These are phyloP conservation scores for Pulicaria dysenterica DNA, from an alignment of 129 eudicot genomes.

Conservation along the genomic window DNA sequence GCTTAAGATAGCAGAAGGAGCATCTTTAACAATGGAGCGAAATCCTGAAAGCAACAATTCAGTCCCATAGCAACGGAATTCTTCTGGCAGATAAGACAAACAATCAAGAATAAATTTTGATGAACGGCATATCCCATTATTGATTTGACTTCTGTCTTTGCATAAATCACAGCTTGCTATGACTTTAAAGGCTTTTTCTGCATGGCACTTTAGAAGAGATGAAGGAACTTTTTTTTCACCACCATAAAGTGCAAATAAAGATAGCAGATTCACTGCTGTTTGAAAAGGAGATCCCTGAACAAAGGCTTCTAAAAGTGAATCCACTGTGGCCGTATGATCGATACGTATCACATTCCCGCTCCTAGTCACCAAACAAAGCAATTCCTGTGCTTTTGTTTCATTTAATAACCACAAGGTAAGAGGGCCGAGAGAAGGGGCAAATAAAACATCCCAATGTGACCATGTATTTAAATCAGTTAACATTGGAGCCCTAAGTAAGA, in stretches of 20 bases:
- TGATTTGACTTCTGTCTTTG: slow-evolving; percentile 20
- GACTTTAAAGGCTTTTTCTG: slow-evolving; percentile 68
- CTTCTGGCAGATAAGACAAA: slow-evolving; percentile 68
- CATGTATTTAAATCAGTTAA: slow-evolving; percentile 67
- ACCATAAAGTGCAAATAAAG: slow-evolving; percentile 69
- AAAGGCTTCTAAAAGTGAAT: slow-evolving; percentile 65
- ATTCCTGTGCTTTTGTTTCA: slow-evolving; percentile 59
- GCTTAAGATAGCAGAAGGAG: slow-evolving; percentile 57
- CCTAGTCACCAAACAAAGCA: slow-evolving; percentile 75
- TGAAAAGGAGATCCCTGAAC: slow-evolving; percentile 65
- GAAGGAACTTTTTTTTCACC: slow-evolving; percentile 63
- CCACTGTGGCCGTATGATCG: slow-evolving; percentile 66
- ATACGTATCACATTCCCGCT: slow-evolving; percentile 74
- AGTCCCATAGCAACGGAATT: slow-evolving; percentile 70
- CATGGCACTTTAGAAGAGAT: slow-evolving; percentile 71
- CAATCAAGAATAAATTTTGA: slow-evolving; percentile 66
- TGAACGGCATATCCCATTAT: slow-evolving; percentile 32
- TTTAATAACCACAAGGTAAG: slow-evolving; percentile 64
- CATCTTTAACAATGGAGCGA: slow-evolving; percentile 58
- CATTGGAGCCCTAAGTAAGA: slow-evolving; percentile 75
- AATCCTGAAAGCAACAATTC: slow-evolving; percentile 74
- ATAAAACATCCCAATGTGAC: slow-evolving; percentile 86
- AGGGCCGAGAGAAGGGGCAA: slow-evolving; percentile 83
- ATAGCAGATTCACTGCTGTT: slow-evolving; percentile 68
- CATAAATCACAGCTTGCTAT: slow-evolving; percentile 32